Evolutionary conservation across 345 rosid genomes (phyloP), one percentile per base, ranked within the genome.

Genomic region (Zanthoxylum bungeanum): DNA sequence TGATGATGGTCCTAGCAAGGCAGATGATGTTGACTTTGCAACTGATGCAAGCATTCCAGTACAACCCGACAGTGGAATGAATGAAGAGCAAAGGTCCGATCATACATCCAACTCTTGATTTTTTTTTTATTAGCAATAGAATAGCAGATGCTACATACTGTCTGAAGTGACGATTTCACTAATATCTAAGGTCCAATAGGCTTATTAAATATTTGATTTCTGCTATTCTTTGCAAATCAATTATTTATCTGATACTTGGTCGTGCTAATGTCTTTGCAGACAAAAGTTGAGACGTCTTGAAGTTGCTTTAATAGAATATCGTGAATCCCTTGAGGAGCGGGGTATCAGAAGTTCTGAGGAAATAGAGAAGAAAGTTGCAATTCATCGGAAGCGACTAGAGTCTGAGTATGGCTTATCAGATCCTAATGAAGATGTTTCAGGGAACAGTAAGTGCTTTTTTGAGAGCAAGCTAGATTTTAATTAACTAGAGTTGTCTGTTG

Each of bases 261-360:
- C 55, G 72, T 72, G 46, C 37, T 75, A 44, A 34, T 77, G 66
- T 61, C 71, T 57, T 60, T 70, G 74, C 91, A 96, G 99, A 66
- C 92, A 91, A 75, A 96, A 90, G 84, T 75, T 85, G 81, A 89
- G 98, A 82, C 88, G 93, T 37, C 75, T 95, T 59, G 99, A 95
- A 81, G 99, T 87, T 75, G 90, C 91, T 78, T 77, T 92, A 84
- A 95, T 95, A 69, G 99, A 92, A 73, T 95, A 92, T 73, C 94
- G 98, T 39, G 99, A 95, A 86, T 85, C 91, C 69, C 91, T 95
- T 0, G 98, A 96, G 80, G 99, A 96, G 68, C 88, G 83, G 46
- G 99, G 97, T 69, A 80, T 84, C 47, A 91, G 85, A 81, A 90
- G 66, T 74, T 62, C 83, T 4, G 98, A 88, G 73, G 99, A 96